Percentiles rank a stretch among this genome's conserved stretches.
phyloP scores from a whole-genome alignment of 352 stramenopile species.

The Blastocystis sp. region DNA sequence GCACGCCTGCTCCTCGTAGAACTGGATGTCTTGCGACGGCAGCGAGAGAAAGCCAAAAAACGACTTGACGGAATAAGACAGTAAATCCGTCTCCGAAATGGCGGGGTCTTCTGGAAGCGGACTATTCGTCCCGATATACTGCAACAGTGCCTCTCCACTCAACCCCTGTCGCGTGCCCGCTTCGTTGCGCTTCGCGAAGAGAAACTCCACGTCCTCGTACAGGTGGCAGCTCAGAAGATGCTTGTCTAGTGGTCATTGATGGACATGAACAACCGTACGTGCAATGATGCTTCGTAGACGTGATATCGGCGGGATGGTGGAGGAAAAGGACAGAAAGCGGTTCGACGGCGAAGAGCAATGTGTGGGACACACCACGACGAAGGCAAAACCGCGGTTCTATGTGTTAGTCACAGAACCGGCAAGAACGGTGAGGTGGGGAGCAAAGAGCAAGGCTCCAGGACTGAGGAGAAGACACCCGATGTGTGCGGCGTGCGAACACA shows the following conservation, averaged over 20 bases:
- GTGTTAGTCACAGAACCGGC: not conserved
- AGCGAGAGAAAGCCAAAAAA: not conserved
- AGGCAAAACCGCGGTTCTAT: constrained; percentile 15
- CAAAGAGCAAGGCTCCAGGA: not conserved
- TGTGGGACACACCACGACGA: not conserved
- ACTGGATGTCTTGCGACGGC: not conserved
- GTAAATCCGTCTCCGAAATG: not conserved
- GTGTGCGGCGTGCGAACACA: constrained; percentile 10
- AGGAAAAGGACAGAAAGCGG: not conserved
- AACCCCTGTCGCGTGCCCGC: not conserved
- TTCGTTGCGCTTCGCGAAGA: not conserved
- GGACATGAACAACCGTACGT: not conserved
- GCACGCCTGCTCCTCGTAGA: not conserved
- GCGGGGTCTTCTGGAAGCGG: not conserved
- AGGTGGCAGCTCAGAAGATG: not conserved
- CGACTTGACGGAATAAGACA: not conserved
- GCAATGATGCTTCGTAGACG: not conserved
- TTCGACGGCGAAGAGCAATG: not conserved
- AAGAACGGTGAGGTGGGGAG: not conserved
- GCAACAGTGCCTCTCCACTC: not conserved
- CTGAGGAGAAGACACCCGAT: not conserved
- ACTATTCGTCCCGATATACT: not conserved
- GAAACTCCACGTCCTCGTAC: not conserved
- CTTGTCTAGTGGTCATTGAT: not conserved
- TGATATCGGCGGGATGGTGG: not conserved